Evolutionary conservation across 768 basidiomycete species (phyloP).

Genomic region (Lactarius deliciosus): DNA sequence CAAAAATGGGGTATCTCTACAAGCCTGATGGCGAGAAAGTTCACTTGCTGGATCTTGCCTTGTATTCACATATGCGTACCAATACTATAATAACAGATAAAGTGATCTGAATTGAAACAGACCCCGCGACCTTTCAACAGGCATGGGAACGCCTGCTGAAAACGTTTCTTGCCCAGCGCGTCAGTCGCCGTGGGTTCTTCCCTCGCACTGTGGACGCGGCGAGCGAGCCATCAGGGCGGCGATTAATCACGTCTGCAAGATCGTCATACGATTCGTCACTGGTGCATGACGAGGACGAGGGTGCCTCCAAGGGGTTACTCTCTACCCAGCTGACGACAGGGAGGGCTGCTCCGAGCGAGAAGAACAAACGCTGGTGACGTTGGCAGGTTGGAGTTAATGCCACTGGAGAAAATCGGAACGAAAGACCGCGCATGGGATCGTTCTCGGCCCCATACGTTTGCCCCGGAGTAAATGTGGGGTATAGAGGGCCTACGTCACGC

Average conservation of each 20-base stretch:
- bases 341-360: slow-evolving; percentile 8
- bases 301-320: not conserved
- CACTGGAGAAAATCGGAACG: slow-evolving; percentile 19
- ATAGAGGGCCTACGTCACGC: not conserved
- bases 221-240: not conserved
- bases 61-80: not conserved
- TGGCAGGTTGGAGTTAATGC: slow-evolving; percentile 21
- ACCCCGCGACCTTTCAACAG: not conserved
- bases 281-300: slow-evolving; percentile 10
- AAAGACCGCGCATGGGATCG: slow-evolving; percentile 19
- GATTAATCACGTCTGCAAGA: not conserved
- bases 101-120: not conserved
- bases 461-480: slow-evolving; percentile 6
- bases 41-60: not conserved
- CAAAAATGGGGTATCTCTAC: not conserved
- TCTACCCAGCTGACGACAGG: slow-evolving; percentile 18
- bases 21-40: not conserved
- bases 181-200: slow-evolving; percentile 11
- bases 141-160: slow-evolving; percentile 2
- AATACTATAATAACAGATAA: slow-evolving; percentile 10
- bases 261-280: slow-evolving; percentile 7
- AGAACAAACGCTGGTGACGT: slow-evolving; percentile 18
- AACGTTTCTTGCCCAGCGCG: slow-evolving; percentile 18
- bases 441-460: not conserved
- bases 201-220: not conserved